Percentiles rank a stretch among this genome's conserved stretches.
Conservation (phyloP, 2,329 filamentous ascomycete species). For the Leptoxyphium fumago region DNA sequence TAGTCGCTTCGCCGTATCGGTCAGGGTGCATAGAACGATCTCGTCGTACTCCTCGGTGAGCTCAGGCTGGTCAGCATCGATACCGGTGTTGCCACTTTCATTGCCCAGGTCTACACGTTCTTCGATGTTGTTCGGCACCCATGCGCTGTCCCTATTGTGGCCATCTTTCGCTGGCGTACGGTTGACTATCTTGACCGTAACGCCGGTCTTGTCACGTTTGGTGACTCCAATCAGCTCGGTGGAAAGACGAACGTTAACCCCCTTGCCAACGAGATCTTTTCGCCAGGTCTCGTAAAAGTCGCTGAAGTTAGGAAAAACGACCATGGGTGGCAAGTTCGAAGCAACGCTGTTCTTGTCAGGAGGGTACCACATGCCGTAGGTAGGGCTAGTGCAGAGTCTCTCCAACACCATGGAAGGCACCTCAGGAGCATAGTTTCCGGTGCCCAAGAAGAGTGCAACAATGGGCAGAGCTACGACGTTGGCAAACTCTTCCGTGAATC, state of each 20-base stretch:
- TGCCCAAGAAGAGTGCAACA: conserved; percentile 59
- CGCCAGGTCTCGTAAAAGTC: conserved; percentile 48
- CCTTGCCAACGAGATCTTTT: conserved; percentile 37
- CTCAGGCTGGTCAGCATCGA: conserved; percentile 26
- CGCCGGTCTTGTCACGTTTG: conserved; percentile 35
- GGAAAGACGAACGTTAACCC: conserved; percentile 41
- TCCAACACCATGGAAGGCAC: conserved; percentile 54
- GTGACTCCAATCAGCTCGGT: conserved; percentile 42
- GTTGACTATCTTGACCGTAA: conserved; percentile 34
- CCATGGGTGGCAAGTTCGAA: conserved; percentile 40
- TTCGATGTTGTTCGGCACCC: conserved; percentile 22
- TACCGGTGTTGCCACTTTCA: conserved; percentile 16
- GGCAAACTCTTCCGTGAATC: conserved; percentile 54
- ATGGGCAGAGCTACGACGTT: conserved; percentile 58
- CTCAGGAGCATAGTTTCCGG: conserved; percentile 59
- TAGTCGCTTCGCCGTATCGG: conserved; percentile 43
- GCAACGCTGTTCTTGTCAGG: conserved; percentile 32
- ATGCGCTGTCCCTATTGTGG: conserved; percentile 32
- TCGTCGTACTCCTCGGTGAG: conserved; percentile 45
- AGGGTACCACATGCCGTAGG: conserved; percentile 46
- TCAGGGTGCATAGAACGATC: conserved; percentile 48
- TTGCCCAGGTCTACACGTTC: background rate
- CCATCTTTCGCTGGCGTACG: conserved; percentile 27
- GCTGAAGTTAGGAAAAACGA: conserved; percentile 48
- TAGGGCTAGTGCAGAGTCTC: conserved; percentile 35